phyloP scores from a whole-genome alignment of 768 basidiomycete genomes.

The Suillus decipiens region DNA sequence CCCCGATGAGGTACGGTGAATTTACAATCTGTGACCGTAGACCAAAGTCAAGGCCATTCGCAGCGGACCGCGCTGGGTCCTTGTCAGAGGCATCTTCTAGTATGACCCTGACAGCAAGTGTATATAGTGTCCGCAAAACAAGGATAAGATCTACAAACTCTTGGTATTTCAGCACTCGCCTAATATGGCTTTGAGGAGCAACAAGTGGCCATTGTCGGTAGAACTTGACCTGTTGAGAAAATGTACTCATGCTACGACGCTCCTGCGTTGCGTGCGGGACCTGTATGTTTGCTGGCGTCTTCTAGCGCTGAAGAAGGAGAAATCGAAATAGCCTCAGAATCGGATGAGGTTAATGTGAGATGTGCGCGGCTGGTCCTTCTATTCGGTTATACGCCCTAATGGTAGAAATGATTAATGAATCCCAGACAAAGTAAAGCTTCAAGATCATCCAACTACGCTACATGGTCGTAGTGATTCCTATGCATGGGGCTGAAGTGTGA shows the following conservation, averaged over 20 bases:
- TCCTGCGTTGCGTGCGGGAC: background rate
- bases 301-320: background rate
- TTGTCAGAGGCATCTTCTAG: conserved; percentile 36
- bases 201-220: background rate
- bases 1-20: too few species aligned
- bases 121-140: conserved; percentile 39
- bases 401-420: background rate
- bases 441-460: background rate
- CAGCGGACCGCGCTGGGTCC: background rate
- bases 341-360: background rate
- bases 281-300: background rate
- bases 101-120: conserved; percentile 34
- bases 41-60: too few species aligned
- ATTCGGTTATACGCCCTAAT: background rate
- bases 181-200: background rate
- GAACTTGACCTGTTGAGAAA: background rate
- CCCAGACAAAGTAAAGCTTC: background rate
- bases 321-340: background rate
- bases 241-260: background rate
- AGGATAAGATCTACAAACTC: conserved; percentile 36
- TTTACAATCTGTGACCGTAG: too few species aligned
- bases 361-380: background rate
- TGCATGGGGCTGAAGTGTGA: conserved; percentile 7
- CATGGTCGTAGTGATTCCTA: conserved; percentile 12
- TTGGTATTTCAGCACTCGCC: conserved; percentile 38